A percentile compares a stretch with the other conserved stretches of the same genome.
phyloP scores from a whole-genome alignment of 768 basidiomycete species.

The Lactarius hengduanensis region DNA sequence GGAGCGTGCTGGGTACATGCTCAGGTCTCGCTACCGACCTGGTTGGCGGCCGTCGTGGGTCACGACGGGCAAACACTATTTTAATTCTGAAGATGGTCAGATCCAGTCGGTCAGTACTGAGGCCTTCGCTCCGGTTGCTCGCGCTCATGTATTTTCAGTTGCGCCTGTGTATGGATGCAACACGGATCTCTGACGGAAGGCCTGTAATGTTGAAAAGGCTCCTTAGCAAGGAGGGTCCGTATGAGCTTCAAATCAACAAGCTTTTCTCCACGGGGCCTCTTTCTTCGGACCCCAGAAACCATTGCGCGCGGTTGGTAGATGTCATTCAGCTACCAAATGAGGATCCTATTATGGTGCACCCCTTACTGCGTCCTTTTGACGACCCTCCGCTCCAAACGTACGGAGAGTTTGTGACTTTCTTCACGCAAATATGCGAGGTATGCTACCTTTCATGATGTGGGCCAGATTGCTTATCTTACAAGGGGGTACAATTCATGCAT shows the following conservation, averaged over 20 bases:
- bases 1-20: constrained; percentile 17
- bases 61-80: not conserved
- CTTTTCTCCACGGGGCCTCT: constrained; percentile 12
- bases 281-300: constrained; percentile 16
- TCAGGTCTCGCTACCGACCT: constrained; percentile 18
- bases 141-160: constrained; percentile 3
- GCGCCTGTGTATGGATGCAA: constrained; percentile 10
- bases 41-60: constrained; percentile 22
- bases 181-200: constrained; percentile 16
- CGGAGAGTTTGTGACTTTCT: constrained; percentile 27
- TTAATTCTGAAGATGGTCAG: constrained; percentile 7
- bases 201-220: constrained; percentile 15
- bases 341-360: constrained; percentile 31
- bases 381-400: constrained; percentile 31
- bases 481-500: constrained; percentile 25
- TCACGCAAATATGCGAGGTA: constrained; percentile 31
- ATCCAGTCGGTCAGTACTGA: not conserved
- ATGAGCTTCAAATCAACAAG: constrained; percentile 15
- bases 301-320: constrained; percentile 3
- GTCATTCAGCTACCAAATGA: constrained; percentile 15
- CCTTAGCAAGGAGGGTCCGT: constrained; percentile 1
- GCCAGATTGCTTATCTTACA: not conserved
- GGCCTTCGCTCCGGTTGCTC: not conserved
- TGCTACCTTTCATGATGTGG: not conserved
- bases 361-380: constrained; percentile 33